A percentile compares a stretch with the other conserved stretches of the same genome.
Evolutionary conservation across 1,139 yeast species (phyloP).

Genomic region (Hansenula sp.): DNA sequence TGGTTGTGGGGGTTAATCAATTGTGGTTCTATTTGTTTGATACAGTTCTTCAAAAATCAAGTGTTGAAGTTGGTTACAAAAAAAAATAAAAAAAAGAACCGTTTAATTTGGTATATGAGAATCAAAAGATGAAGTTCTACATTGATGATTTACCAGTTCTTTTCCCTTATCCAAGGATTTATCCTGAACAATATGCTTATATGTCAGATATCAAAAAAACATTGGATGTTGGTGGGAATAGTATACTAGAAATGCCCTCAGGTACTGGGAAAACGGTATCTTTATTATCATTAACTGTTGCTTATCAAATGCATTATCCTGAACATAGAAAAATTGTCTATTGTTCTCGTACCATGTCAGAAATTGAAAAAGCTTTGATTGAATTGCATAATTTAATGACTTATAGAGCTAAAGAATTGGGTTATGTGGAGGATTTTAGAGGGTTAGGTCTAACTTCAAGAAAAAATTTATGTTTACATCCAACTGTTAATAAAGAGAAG

Average conservation of each 20-base stretch:
- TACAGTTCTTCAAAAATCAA: too few relatives aligned
- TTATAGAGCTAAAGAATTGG: slow-evolving; percentile 75
- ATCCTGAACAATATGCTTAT: slow-evolving; percentile 97
- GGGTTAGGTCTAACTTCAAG: slow-evolving; percentile 94
- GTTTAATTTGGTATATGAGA: too few relatives aligned
- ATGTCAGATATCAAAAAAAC: slow-evolving; percentile 95
- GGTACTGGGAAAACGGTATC: slow-evolving; percentile 98
- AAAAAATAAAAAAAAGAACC: too few relatives aligned
- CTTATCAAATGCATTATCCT: slow-evolving; percentile 93
- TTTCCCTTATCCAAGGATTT: slow-evolving; percentile 95
- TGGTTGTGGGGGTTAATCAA: too few relatives aligned
- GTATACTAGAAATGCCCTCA: slow-evolving; percentile 99
- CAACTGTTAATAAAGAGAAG: slow-evolving; percentile 79
- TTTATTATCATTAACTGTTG: slow-evolving; percentile 82
- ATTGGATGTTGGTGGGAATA: slow-evolving; percentile 95
- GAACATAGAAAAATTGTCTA: slow-evolving; percentile 92
- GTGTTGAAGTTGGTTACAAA: too few relatives aligned
- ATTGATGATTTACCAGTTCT: slow-evolving; percentile 94
- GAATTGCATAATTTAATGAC: slow-evolving; percentile 89
- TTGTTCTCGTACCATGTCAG: slow-evolving; percentile 99
- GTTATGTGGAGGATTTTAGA: slow-evolving; percentile 80
- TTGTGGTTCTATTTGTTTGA: too few relatives aligned
- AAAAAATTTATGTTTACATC: slow-evolving; percentile 90
- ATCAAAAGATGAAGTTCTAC: slow-evolving; percentile 48
- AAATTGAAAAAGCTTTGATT: slow-evolving; percentile 95